Percentiles rank a stretch among this genome's conserved stretches.
These are phyloP conservation scores for Cryptosporidium tyzzeri DNA, from an alignment of 169 alveolate genomes.

Conservation along the genomic window DNA sequence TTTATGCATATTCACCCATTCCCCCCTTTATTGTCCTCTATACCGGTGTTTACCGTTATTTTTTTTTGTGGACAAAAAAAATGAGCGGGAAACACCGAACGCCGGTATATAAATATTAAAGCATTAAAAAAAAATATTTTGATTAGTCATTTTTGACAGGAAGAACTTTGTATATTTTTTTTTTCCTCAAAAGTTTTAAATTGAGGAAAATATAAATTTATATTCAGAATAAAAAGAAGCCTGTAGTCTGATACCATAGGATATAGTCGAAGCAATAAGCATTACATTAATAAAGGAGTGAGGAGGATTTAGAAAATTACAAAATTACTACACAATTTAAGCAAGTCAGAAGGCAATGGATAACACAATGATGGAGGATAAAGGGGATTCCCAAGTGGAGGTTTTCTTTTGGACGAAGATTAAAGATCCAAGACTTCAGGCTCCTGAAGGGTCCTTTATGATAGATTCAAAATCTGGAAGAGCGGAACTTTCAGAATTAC, in stretches of 20 bases:
- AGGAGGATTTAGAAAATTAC: not conserved
- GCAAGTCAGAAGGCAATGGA: not conserved
- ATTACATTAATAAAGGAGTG: not conserved
- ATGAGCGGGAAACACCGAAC: not conserved
- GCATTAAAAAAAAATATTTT: not conserved
- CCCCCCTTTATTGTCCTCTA: not conserved
- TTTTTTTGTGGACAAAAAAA: not conserved
- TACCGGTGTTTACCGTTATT: not conserved
- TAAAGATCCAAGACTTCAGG: constrained; percentile 23
- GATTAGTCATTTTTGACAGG: constrained; percentile 12
- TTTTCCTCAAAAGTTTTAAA: not conserved
- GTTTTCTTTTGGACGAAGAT: constrained; percentile 53
- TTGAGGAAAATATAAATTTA: not conserved
- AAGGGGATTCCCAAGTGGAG: constrained; percentile 39
- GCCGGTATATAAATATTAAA: constrained; percentile 3
- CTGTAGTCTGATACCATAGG: not conserved
- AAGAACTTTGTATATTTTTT: not conserved
- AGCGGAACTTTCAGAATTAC: constrained; percentile 43
- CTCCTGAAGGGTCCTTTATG: constrained; percentile 52
- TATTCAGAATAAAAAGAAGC: no score
- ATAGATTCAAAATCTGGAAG: constrained; percentile 24
- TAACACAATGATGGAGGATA: not conserved
- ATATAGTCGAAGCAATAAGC: no score
- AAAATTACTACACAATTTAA: not conserved
- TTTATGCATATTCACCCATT: not conserved